Percentiles rank a stretch among this genome's conserved stretches.
These are phyloP conservation scores for Diaporthe helianthi DNA, from an alignment of 2,329 filamentous ascomycete species.

Conservation along the genomic window DNA sequence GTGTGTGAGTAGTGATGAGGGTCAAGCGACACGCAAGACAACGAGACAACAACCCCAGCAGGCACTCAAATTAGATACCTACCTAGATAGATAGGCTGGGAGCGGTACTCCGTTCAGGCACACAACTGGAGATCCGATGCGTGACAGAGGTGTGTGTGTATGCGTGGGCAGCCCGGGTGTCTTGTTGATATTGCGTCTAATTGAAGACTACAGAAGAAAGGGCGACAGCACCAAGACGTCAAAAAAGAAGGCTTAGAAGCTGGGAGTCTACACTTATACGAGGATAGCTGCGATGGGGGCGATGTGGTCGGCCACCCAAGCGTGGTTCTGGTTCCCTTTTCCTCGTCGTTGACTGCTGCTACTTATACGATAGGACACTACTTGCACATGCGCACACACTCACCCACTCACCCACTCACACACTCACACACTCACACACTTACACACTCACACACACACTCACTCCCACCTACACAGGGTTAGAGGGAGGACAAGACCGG, in stretches of 20 bases:
- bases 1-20: constrained; percentile 10
- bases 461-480: too few relatives aligned
- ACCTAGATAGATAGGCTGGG: constrained; percentile 7
- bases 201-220: constrained; percentile 13
- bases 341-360: neutral
- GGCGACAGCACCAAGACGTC: neutral
- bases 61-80: constrained; percentile 1
- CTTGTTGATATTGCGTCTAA: constrained; percentile 12
- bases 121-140: neutral
- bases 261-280: constrained; percentile 16
- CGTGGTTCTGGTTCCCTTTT: neutral
- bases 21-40: constrained; percentile 23
- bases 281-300: neutral
- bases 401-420: too few relatives aligned
- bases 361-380: too few relatives aligned
- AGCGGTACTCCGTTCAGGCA: constrained; percentile 17
- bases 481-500: too few relatives aligned
- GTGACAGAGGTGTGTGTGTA: neutral
- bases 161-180: neutral
- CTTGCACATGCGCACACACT: neutral
- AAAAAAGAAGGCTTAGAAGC: neutral
- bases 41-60: neutral
- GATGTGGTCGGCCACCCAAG: neutral
- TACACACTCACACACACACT: too few relatives aligned
- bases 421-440: too few relatives aligned